A percentile compares a stretch with the other conserved stretches of the same genome.
phyloP scores from a whole-genome alignment of 2,329 filamentous ascomycete genomes.

The Tolypocladium pustulatum region DNA sequence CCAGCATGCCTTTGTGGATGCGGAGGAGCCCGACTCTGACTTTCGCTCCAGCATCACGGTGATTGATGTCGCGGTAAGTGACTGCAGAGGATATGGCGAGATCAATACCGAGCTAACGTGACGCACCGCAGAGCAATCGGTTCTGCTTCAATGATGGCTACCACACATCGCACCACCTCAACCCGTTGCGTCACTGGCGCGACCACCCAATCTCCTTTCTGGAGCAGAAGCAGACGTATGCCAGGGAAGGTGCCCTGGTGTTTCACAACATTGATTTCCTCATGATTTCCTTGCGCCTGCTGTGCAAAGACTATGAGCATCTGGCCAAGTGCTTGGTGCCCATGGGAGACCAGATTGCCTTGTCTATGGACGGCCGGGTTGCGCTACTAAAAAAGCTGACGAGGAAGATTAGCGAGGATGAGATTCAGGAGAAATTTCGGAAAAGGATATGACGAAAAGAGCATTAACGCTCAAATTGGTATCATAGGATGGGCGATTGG shows the following conservation, averaged over 20 bases:
- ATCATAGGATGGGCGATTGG: not conserved
- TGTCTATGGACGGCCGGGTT: conserved; percentile 54
- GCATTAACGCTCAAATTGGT: not conserved
- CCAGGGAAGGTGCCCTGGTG: conserved; percentile 57
- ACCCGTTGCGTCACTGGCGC: conserved; percentile 70
- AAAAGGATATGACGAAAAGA: not conserved
- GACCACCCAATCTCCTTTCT: conserved; percentile 68
- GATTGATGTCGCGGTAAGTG: conserved; percentile 63
- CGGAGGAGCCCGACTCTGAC: conserved; percentile 64
- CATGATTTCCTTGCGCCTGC: conserved; percentile 58
- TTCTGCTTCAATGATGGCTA: conserved; percentile 79
- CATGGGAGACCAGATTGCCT: conserved; percentile 57
- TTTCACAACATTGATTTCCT: conserved; percentile 77
- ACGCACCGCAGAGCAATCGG: conserved; percentile 54
- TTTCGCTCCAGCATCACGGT: conserved; percentile 71
- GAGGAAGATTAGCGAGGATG: conserved; percentile 52
- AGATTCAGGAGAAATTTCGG: conserved; percentile 48
- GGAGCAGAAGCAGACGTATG: conserved; percentile 56
- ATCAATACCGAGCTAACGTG: not conserved
- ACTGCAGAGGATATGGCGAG: too few relatives aligned
- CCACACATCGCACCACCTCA: conserved; percentile 72
- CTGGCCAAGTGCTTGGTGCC: conserved; percentile 64
- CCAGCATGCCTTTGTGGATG: conserved; percentile 72
- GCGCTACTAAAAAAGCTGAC: conserved; percentile 56
- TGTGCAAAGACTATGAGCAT: conserved; percentile 61